Percentiles rank a stretch among this genome's conserved stretches.
These are phyloP conservation scores for Chondrus crispus DNA, from an alignment of 23 red algal species.

Conservation along the genomic window DNA sequence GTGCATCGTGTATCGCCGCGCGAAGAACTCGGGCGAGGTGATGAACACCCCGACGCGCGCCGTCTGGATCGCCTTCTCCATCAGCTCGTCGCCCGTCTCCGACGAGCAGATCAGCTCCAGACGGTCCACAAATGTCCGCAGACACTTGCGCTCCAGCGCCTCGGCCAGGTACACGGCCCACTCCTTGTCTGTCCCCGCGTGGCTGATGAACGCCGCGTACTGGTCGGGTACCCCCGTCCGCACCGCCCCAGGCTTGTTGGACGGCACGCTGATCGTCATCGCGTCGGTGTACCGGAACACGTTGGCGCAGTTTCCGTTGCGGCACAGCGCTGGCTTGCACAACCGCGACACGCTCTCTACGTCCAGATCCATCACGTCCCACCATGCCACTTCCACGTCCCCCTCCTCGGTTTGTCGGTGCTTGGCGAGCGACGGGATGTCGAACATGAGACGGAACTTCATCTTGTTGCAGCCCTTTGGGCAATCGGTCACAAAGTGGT, in stretches of 20 bases:
- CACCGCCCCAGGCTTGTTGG: no score
- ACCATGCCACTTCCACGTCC: no score
- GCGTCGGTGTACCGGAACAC: neutral
- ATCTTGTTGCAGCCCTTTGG: neutral
- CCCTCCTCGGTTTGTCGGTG: neutral
- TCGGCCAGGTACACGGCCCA: neutral
- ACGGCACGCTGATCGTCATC: neutral
- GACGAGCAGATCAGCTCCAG: neutral
- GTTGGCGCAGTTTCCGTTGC: neutral
- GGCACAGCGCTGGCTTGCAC: neutral
- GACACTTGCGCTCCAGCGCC: neutral
- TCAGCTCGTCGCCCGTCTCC: neutral
- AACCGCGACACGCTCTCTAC: neutral
- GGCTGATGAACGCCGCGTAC: constrained; percentile 7
- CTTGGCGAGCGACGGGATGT: neutral
- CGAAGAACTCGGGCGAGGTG: neutral
- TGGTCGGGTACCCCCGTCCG: neutral
- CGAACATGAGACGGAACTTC: neutral
- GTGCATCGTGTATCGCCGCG: neutral
- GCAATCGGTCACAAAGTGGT: neutral
- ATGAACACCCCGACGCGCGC: constrained; percentile 11
- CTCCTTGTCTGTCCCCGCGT: constrained; percentile 24
- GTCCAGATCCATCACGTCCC: neutral
- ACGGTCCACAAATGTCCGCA: neutral
- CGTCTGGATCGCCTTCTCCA: neutral